Evolutionary conservation across 2,329 filamentous ascomycete species (phyloP), one percentile per base, ranked within the genome.

Genomic region (Neonectria ditissima): DNA sequence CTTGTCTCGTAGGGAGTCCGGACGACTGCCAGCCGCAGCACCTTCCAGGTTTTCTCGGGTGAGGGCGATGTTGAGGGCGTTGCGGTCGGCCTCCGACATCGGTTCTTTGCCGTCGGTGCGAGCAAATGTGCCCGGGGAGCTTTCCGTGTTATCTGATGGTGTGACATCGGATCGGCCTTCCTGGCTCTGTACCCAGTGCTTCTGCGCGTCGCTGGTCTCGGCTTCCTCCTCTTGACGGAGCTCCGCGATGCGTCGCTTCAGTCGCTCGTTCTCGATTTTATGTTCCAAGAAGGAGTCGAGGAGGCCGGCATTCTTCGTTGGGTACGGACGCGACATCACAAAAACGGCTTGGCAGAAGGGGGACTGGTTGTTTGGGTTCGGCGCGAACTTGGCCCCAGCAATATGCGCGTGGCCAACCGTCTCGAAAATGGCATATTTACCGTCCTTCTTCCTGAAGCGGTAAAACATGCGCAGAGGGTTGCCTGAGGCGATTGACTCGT

Each of bases 231-330:
- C 95, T 65, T 87, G 86, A 70, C 92, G 92, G 58, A 97, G 83
- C 79, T 97, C 93, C 18, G 91, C 89, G 65, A 98, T 97, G 45
- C 93, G 89, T 71, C 93, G 91, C 73, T 89, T 89, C 52, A 98
- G 80, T 5, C 94, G 88, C 80, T 97, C 94, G 73, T 97, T 97
- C 78, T 97, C 95, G 58, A 97, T 95, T 79, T 97, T 97, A 81
- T 97, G 94, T 77, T 98, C 95, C 28, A 98, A 84, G 73, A 97
- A 97, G 0, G 94, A 97, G 79, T 98, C 94, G 20, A 97, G 84
- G 11, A 97, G 84, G 4, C 87, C 88, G 1, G 93, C 91, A 75
- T 95, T 97, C 80, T 92, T 94, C 30, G 92, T 97, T 5, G 93
- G 94, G 77, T 97, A 97, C 1, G 92, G 92, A 20, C 94, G 87